phyloP scores from a whole-genome alignment of 2,329 filamentous ascomycete species.

The Arthroderma sp. region DNA sequence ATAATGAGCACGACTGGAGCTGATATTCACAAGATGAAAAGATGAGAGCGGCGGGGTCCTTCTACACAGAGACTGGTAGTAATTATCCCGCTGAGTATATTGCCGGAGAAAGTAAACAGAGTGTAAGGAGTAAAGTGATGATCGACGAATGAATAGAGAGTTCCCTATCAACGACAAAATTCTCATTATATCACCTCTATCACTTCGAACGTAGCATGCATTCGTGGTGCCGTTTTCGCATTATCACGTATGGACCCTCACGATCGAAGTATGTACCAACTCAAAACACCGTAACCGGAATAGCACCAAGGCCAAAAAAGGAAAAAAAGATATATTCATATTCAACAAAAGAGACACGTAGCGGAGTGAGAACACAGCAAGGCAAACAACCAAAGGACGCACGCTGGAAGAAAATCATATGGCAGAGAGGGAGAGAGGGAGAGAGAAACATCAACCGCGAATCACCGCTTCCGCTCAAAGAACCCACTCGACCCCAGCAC shows the following conservation, averaged over 20 bases:
- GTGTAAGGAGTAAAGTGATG: no score
- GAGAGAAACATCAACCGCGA: background rate
- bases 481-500: conserved; percentile 77
- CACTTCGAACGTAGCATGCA: no score
- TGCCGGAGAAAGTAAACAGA: no score
- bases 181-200: no score
- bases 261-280: background rate
- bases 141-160: no score
- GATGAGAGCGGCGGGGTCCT: no score
- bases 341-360: background rate
- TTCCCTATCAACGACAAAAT: no score
- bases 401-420: background rate
- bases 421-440: background rate
- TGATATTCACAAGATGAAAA: no score
- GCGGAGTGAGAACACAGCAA: background rate
- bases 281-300: background rate
- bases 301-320: background rate
- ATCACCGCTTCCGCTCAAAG: conserved; percentile 60
- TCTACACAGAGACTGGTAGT: no score
- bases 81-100: no score
- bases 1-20: no score
- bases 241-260: background rate
- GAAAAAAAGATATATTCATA: background rate
- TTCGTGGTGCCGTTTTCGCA: background rate
- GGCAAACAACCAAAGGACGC: background rate